A percentile compares a stretch with the other conserved stretches of the same genome.
These are phyloP conservation scores for Xylaria nigripes DNA, from an alignment of 495 filamentous ascomycete species.

Conservation along the genomic window DNA sequence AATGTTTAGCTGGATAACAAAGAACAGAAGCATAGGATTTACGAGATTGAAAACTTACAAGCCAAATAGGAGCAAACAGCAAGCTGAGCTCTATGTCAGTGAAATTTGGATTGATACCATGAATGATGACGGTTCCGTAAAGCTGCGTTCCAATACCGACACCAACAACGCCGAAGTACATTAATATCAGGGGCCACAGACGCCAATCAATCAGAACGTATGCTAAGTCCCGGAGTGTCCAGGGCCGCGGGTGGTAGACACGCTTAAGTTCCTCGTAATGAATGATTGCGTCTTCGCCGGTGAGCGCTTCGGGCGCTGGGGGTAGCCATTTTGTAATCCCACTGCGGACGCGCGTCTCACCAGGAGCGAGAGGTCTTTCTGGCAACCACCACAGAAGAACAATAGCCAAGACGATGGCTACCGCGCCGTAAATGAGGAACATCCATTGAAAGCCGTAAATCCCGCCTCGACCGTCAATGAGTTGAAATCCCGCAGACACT, in stretches of 20 bases:
- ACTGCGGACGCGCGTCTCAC: conserved; percentile 38
- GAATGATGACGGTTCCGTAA: conserved; percentile 80
- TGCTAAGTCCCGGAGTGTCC: conserved; percentile 60
- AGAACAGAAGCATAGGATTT: background rate
- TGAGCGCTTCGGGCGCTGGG: conserved; percentile 57
- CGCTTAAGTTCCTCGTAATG: conserved; percentile 80
- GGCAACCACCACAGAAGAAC: conserved; percentile 81
- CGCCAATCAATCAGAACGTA: conserved; percentile 74
- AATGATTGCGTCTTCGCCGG: conserved; percentile 66
- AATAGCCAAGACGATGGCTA: conserved; percentile 62
- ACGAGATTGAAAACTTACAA: conserved; percentile 45
- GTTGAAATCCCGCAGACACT: conserved; percentile 83
- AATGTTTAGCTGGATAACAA: background rate
- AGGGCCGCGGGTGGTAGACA: conserved; percentile 64
- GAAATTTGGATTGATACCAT: conserved; percentile 61
- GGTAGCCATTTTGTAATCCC: conserved; percentile 53
- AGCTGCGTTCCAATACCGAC: conserved; percentile 84
- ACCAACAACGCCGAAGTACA: conserved; percentile 94
- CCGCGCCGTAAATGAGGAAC: conserved; percentile 81
- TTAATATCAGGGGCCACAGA: conserved; percentile 72
- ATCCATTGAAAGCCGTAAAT: conserved; percentile 89
- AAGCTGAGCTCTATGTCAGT: conserved; percentile 70
- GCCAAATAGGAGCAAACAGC: conserved; percentile 85
- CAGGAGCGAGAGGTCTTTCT: conserved; percentile 68
- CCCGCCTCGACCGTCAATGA: conserved; percentile 74